Base-by-base conservation (phyloP, 2,329 filamentous ascomycete species). In the Teratosphaeria pseudoeucalypti region DNA sequence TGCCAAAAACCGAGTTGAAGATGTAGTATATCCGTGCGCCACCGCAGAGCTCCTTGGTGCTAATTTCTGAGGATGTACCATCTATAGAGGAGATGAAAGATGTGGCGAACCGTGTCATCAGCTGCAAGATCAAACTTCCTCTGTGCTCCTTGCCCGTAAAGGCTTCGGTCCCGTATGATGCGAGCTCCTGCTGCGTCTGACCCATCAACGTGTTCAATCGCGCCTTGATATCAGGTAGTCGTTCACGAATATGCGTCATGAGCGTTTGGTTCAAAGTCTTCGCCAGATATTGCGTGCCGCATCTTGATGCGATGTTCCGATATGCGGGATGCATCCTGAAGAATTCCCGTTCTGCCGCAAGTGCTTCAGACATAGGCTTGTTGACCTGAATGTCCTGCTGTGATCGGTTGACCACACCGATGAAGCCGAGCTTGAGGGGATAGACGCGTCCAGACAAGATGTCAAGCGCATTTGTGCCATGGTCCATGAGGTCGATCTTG, bases 71-170 rank as follows among this genome's bases (percentile, higher is more conserved):
- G 5, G 92, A 97, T 7, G 94, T 99, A 79, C 94, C 94, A 72
- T 99, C 94, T 63, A 99, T 99, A 12, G 94, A 97, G 6, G 94
- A 92, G 71, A 96, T 97, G 76, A 99, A 99, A 0, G 92, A 96
- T 3, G 90, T 94, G 10, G 94, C 94, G 70, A 99, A 99, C 49
- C 94, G 89, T 12, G 94, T 99, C 94, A 99, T 99, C 60, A 96
- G 84, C 75, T 97, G 92, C 63, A 99, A 78, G 60, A 99, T 96
- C 63, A 99, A 82, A 32, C 92, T 96, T 34, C 94, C 94, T 56
- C 92, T 85, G 72, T 99, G 94, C 74, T 97, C 94, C 74, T 96
- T 96, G 68, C 94, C 94, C 64, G 89, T 95, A 73, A 99, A 99
- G 68, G 95, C 89, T 79, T 94, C 95, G 72, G 97, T 95, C 43